These are phyloP conservation scores for Cymodocea nodosa DNA, from an alignment of 116 monocot genomes.

Conservation along the genomic window DNA sequence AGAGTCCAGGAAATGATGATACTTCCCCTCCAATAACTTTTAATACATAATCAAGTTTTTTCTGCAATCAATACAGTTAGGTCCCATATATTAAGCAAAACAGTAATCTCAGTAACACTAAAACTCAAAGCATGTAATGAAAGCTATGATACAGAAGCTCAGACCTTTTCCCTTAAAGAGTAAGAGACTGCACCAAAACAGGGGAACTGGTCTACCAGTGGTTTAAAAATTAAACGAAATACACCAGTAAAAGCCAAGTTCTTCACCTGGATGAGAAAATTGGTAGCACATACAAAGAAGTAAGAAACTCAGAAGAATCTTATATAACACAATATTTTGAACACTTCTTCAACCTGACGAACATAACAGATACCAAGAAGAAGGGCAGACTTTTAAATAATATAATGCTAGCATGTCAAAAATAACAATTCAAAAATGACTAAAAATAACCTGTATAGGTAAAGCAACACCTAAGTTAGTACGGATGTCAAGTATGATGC, in stretches of 20 bases:
- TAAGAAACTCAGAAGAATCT: no score
- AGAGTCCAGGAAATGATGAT: slow-evolving; percentile 56
- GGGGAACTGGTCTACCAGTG: slow-evolving; percentile 71
- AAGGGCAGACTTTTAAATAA: no score
- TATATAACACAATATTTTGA: no score
- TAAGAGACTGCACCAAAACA: slow-evolving; percentile 96
- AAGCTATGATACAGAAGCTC: background rate
- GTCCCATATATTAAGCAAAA: background rate
- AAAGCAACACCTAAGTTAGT: slow-evolving; percentile 67
- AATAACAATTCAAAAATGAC: no score
- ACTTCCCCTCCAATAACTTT: slow-evolving; percentile 66
- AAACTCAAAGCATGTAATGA: background rate
- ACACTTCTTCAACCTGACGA: no score
- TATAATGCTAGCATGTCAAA: no score
- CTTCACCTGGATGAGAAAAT: slow-evolving; percentile 62
- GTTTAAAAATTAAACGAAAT: slow-evolving; percentile 84
- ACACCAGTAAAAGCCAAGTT: slow-evolving; percentile 94
- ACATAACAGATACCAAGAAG: no score
- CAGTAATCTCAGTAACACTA: background rate
- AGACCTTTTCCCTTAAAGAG: slow-evolving; percentile 96
- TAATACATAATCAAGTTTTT: slow-evolving; percentile 49
- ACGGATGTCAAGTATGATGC: slow-evolving; percentile 76
- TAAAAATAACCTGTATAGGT: slow-evolving; percentile 67
- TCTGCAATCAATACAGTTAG: slow-evolving; percentile 13
- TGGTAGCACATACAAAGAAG: background rate